Conservation (phyloP, 768 basidiomycete species). For the Phaffia tasmanica region DNA sequence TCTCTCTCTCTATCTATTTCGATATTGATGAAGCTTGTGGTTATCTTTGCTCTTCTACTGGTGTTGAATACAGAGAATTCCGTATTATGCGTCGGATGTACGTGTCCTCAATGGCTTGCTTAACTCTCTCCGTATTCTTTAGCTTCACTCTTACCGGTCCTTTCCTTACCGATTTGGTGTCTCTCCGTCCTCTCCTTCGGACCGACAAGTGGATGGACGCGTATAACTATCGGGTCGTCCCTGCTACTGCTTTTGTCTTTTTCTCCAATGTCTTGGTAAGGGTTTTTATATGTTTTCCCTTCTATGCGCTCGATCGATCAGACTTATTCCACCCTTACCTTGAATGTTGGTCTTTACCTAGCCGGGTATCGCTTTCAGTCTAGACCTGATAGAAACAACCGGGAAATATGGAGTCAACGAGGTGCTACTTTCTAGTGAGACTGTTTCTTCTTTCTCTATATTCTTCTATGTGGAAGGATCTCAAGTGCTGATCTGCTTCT, state of each 20-base stretch:
- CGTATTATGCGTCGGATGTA: neutral
- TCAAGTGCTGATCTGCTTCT: neutral
- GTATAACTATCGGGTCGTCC: constrained; percentile 81
- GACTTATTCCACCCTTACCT: neutral
- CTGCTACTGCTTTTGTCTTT: constrained; percentile 73
- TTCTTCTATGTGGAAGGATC: neutral
- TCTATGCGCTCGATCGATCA: neutral
- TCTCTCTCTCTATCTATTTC: neutral
- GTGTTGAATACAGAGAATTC: neutral
- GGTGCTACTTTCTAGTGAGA: constrained; percentile 46
- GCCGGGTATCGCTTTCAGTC: constrained; percentile 80
- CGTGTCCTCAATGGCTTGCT: too few species aligned
- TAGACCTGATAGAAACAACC: constrained; percentile 85
- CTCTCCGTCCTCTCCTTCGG: neutral
- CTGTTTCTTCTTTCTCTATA: constrained; percentile 1
- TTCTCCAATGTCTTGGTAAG: constrained; percentile 57
- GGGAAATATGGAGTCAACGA: constrained; percentile 81
- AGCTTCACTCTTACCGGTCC: neutral
- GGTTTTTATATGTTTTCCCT: neutral
- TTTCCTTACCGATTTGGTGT: neutral
- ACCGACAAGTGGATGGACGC: constrained; percentile 70
- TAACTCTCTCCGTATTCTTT: neutral
- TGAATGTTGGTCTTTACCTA: constrained; percentile 4
- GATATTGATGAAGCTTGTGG: neutral
- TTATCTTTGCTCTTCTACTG: neutral